Evolutionary conservation across 2,329 filamentous ascomycete genomes (phyloP).

Genomic region (Cladobotryum mycophilum): DNA sequence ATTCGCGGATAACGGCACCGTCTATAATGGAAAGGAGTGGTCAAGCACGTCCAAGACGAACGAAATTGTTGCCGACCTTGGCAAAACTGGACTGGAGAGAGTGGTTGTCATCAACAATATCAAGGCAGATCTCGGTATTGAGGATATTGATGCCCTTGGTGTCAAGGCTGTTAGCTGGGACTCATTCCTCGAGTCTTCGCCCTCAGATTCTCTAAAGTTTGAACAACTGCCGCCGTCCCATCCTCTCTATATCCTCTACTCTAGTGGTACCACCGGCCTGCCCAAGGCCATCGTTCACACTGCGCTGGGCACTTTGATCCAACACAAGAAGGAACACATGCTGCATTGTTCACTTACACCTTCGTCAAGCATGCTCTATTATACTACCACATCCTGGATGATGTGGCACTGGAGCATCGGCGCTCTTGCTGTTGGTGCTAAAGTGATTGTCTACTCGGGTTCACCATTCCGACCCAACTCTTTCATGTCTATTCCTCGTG

Average conservation of each 20-base stretch:
- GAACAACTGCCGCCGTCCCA: constrained; percentile 76
- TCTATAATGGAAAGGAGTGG: constrained; percentile 90
- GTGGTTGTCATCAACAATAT: constrained; percentile 72
- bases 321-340: constrained; percentile 95
- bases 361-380: constrained; percentile 77
- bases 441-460: constrained; percentile 83
- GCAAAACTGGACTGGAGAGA: constrained; percentile 52
- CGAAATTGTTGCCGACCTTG: constrained; percentile 65
- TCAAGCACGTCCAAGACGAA: constrained; percentile 70
- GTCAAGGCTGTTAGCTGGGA: constrained; percentile 40
- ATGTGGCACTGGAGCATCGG: constrained; percentile 99
- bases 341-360: constrained; percentile 77
- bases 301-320: constrained; percentile 79
- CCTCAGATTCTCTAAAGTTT: constrained; percentile 53
- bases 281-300: constrained; percentile 96
- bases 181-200: constrained; percentile 36
- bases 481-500: constrained; percentile 71
- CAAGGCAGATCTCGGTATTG: constrained; percentile 36
- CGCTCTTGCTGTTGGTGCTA: constrained; percentile 74
- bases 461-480: constrained; percentile 79
- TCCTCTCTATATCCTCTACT: constrained; percentile 90
- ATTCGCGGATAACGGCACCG: constrained; percentile 79
- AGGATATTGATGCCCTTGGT: constrained; percentile 33
- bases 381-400: constrained; percentile 96
- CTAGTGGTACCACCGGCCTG: constrained; percentile 76